Conservation (phyloP, 2,329 filamentous ascomycete species). For the Pseudocercospora fijiensis region DNA sequence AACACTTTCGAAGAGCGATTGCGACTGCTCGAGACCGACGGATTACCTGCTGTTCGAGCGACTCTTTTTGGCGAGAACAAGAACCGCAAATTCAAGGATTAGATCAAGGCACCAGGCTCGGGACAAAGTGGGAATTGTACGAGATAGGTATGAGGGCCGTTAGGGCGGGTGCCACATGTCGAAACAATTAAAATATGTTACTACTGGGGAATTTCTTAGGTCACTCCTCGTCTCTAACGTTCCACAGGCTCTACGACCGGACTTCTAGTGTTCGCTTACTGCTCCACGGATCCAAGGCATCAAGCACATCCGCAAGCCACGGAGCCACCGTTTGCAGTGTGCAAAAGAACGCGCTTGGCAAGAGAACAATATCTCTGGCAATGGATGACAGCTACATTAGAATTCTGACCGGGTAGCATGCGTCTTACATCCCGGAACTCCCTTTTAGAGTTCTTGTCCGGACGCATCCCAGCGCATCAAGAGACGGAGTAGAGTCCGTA, state of each 20-base stretch:
- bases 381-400: not conserved
- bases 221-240: not conserved
- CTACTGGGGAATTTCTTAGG: not conserved
- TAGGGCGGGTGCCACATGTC: not conserved
- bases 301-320: not conserved
- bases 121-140: not conserved
- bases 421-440: no score
- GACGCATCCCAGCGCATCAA: no score
- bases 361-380: not conserved
- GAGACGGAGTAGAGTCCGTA: no score
- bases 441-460: no score
- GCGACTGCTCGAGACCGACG: conserved; percentile 77
- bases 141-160: not conserved
- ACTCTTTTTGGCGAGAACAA: conserved; percentile 90
- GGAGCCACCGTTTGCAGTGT: no score
- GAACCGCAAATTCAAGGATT: conserved; percentile 95
- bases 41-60: conserved; percentile 79
- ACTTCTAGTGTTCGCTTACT: not conserved
- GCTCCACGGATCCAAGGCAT: not conserved
- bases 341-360: not conserved
- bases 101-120: conserved; percentile 34
- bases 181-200: not conserved
- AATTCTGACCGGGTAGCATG: not conserved
- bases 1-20: conserved; percentile 95
- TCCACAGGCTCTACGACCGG: not conserved